A percentile compares a stretch with the other conserved stretches of the same genome.
Conservation (phyloP, 345 rosid species). For the Aegle marmelos region DNA sequence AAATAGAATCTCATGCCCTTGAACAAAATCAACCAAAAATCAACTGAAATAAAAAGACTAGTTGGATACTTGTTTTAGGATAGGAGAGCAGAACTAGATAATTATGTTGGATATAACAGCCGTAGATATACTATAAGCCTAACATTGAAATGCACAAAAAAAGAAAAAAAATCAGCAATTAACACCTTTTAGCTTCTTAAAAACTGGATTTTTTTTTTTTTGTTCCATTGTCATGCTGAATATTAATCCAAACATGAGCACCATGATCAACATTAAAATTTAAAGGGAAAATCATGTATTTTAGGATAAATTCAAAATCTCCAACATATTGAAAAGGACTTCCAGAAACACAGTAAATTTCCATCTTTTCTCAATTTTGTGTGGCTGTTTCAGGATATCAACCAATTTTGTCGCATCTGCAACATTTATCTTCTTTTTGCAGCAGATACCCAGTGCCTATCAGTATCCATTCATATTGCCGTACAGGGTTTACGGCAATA, state of each 20-base stretch:
- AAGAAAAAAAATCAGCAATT: not conserved
- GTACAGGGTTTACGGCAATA: not conserved
- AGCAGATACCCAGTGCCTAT: not conserved
- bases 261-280: not conserved
- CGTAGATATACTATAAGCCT: not conserved
- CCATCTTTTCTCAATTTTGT: not conserved
- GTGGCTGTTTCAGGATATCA: not conserved
- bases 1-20: not conserved
- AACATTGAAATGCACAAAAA: not conserved
- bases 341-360: not conserved
- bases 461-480: not conserved
- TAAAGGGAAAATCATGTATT: not conserved
- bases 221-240: constrained; percentile 2
- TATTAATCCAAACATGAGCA: not conserved
- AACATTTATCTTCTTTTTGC: not conserved
- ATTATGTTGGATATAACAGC: not conserved
- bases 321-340: not conserved
- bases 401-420: not conserved
- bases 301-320: not conserved
- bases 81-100: not conserved
- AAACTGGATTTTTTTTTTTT: not conserved
- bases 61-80: not conserved
- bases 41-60: not conserved
- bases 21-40: not conserved
- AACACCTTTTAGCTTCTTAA: not conserved